Conservation (phyloP, 208 protist genomes). For the Trichomonas vaginalis region DNA sequence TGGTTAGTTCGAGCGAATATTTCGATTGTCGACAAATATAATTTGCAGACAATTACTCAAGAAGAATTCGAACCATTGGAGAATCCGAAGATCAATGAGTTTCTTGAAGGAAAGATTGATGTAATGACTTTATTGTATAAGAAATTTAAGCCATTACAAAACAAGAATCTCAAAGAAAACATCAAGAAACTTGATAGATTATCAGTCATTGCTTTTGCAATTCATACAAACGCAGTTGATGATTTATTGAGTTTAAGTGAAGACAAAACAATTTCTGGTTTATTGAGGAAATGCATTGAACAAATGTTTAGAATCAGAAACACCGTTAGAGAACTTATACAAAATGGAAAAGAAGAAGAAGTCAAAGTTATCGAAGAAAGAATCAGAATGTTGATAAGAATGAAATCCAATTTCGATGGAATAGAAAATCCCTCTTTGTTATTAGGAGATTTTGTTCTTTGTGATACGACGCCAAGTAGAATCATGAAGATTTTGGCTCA, state of each 20-base stretch:
- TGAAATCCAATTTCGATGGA: neutral
- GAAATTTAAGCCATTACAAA: neutral
- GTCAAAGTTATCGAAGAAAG: neutral
- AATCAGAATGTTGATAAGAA: neutral
- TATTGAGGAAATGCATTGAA: neutral
- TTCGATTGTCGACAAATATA: neutral
- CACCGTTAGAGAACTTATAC: neutral
- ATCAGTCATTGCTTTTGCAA: neutral
- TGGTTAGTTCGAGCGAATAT: neutral
- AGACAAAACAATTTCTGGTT: neutral
- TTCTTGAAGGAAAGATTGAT: neutral
- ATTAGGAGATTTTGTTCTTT: neutral
- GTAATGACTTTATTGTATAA: neutral
- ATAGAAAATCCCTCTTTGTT: neutral
- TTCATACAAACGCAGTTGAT: neutral
- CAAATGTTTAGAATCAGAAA: conserved; percentile 1
- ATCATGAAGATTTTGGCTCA: neutral
- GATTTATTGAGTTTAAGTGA: neutral
- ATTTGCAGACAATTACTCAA: too few relatives aligned
- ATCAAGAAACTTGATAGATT: neutral
- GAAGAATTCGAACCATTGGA: neutral
- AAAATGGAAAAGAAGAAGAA: neutral
- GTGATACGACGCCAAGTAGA: neutral
- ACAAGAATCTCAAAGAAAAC: neutral
- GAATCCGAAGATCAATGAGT: neutral